Base-by-base conservation (phyloP, 306 rosid genomes). In the Castanopsis chinensis region DNA sequence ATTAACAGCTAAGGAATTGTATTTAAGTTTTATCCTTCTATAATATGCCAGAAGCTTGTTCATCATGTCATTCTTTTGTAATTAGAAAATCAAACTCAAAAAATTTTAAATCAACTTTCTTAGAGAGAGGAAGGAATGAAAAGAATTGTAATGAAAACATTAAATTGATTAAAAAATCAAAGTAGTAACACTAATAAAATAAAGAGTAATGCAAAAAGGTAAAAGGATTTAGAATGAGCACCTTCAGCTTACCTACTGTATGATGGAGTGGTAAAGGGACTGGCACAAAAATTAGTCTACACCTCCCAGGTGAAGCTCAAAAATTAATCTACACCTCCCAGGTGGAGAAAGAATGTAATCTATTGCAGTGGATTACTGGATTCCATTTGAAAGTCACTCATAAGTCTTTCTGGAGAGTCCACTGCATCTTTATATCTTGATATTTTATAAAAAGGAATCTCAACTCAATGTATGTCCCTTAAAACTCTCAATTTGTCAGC, bases 391-490 rank as follows among this genome's bases (percentile, higher is more conserved):
- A 63, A 65, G 5, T 19, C 43, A 6, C 20, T 19, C n/a, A 19
- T 72, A 43, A 19, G 4, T 54, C 58, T 4, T n/a, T 37, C 3
- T 15, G 51, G 54, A 13, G 23, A 63, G 53, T 13, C 11, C 73
- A 28, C 13, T 28, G 5, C 15, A n/a, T 6, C 14, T 45, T 45
- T 52, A 5, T 51, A 60, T 76, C 28, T 28, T 51, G 28, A 49
- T 79, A 59, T 33, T 49, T 49, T 61, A n/a, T 21, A 61, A 27
- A 27, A 73, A 37, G n/a, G 82, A 59, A 52, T 19, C 73, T 61
- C 55, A 18, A 71, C 59, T 78, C 79, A 81, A 28, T 33, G 58
- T 25, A 63, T 35, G 81, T 64, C 87, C 41, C 45, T 60, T 33
- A 54, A 65, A 75, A 35, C 75, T 79, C 64, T 74, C 32, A 65